Evolutionary conservation across 257 asterid genomes (phyloP), one percentile per base, ranked within the genome.

Genomic region (Solanum ossicruentum): DNA sequence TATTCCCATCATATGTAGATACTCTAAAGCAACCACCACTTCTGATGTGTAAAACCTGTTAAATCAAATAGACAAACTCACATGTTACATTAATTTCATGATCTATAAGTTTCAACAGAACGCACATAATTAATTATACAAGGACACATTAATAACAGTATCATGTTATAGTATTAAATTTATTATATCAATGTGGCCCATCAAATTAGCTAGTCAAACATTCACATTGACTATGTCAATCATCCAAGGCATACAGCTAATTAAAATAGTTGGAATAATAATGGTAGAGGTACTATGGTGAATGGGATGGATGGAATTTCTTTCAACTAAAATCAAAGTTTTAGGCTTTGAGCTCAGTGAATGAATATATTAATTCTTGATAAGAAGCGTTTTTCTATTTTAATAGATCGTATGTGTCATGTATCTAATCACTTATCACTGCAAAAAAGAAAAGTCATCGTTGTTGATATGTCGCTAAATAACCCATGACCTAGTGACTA

Each of bases 21-120:
- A 95, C 52, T 95, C 97, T n/a, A 93, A 84, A 15, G 98, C 95
- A 52, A 89, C 97, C 86, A 93, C 94, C 84, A 95, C 97, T 82
- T 95, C 96, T 10, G 94, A 91, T 89, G 97, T 94, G 84, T 95
- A 93, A 80, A 92, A 95, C 90, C 98, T 93, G 88, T 39, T 82
- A 58, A 12, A 52, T 28, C 79, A 57, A 71, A 63, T 26, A 23
- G 63, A 79, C 57, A 84, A 58, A 61, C 23, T 58, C 77, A 52
- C 47, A 73, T 75, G 45, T 39, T 60, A 84, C 82, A 77, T 77
- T 77, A 23, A 77, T 32, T 45, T 15, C 47, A 49, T 49, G 60
- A 67, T 32, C 41, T 49, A 49, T 52, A 75, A 75, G 61, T 75
- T 75, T 49, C 43, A 77, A n/a, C 82, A 1, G 81, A 75, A 77